Conservation (phyloP, 163 green algal genomes). For the Prototheca wickerhamii region DNA sequence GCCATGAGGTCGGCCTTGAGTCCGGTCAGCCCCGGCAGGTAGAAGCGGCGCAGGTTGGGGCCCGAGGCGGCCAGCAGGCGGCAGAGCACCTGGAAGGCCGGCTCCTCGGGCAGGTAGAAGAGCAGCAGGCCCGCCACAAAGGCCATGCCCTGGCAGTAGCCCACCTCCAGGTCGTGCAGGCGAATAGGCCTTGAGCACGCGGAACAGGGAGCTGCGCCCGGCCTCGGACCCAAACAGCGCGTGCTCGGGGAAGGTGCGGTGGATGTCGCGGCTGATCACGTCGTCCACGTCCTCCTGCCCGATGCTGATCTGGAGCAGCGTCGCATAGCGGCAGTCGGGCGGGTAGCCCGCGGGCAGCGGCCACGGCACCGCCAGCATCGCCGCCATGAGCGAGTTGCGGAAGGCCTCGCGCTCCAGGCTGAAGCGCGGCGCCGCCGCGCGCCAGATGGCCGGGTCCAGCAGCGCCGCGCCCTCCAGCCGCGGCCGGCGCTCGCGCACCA, state of each 20-base stretch:
- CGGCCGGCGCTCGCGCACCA: too few relatives aligned
- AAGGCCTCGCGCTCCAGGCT: too few relatives aligned
- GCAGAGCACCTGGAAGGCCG: conserved; percentile 66
- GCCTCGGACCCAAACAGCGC: conserved; percentile 67
- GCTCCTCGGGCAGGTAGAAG: conserved; percentile 75
- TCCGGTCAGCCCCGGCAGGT: conserved; percentile 61
- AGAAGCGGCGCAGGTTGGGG: conserved; percentile 65
- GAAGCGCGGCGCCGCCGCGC: too few relatives aligned
- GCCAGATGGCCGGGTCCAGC: too few relatives aligned
- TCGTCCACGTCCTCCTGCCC: conserved; percentile 75
- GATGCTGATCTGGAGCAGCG: conserved; percentile 63
- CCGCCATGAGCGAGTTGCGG: conserved; percentile 56
- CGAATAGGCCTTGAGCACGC: conserved; percentile 86
- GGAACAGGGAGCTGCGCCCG: conserved; percentile 75
- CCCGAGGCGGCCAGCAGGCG: conserved; percentile 21
- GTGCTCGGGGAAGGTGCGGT: conserved; percentile 92
- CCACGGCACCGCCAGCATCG: conserved; percentile 51
- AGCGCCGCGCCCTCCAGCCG: too few relatives aligned
- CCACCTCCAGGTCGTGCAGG: conserved; percentile 77
- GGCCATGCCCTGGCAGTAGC: conserved; percentile 90
- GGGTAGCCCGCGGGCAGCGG: conserved; percentile 28
- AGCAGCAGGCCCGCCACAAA: conserved; percentile 80
- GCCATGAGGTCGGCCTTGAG: conserved; percentile 55
- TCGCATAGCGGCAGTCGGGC: conserved; percentile 46
- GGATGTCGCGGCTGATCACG: conserved; percentile 83